A percentile compares a stretch with the other conserved stretches of the same genome.
Conservation (phyloP, 345 rosid species). For the Alliaria petiolata region DNA sequence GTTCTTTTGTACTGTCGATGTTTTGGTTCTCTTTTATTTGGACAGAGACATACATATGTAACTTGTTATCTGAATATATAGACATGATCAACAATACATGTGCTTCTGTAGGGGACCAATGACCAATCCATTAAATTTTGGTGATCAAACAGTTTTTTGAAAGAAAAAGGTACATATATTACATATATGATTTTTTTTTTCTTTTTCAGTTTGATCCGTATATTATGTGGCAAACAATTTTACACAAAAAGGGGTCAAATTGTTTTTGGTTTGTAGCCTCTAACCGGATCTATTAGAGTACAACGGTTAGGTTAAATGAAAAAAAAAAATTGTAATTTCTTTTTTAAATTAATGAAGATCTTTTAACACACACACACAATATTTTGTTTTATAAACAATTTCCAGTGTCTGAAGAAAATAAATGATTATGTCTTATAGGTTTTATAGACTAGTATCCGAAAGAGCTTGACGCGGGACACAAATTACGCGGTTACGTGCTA, state of each 20-base stretch:
- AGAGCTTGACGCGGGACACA: too few species aligned
- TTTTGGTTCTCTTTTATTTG: slow-evolving; percentile 24
- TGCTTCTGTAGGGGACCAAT: slow-evolving; percentile 7
- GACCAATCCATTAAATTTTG: not conserved
- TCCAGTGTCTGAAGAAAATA: too few species aligned
- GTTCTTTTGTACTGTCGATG: slow-evolving; percentile 9
- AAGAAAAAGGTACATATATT: not conserved
- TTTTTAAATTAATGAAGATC: too few species aligned
- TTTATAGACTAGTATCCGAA: too few species aligned
- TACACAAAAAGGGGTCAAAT: not conserved
- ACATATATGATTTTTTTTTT: not conserved
- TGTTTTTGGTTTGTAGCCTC: too few species aligned
- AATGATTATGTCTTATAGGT: too few species aligned
- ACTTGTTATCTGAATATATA: not conserved
- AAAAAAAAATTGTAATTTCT: too few species aligned
- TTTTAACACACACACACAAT: too few species aligned
- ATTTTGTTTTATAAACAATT: too few species aligned
- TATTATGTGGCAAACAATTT: not conserved
- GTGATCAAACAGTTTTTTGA: not conserved
- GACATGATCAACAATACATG: slow-evolving; percentile 13
- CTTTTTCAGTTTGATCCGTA: not conserved
- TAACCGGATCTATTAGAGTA: too few species aligned
- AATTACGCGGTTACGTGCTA: too few species aligned
- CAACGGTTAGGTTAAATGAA: too few species aligned
- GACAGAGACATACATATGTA: slow-evolving; percentile 10